Conservation (phyloP, 2,329 filamentous ascomycete species). For the Diaporthe citrichinensis region DNA sequence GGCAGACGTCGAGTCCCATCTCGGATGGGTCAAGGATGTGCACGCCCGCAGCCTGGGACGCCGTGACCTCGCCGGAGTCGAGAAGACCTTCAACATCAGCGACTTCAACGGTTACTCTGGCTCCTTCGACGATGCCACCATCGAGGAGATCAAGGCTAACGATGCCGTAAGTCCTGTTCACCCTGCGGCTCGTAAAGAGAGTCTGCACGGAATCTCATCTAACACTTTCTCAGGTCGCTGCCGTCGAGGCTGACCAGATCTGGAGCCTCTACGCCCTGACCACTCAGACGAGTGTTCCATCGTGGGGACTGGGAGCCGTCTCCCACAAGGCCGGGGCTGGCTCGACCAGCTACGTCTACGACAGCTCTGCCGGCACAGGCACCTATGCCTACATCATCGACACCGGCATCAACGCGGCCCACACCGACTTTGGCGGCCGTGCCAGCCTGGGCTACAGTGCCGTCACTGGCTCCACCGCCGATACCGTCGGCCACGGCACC, state of each 20-base stretch:
- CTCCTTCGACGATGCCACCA: constrained; percentile 35
- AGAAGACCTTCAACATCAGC: constrained; percentile 36
- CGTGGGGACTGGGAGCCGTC: constrained; percentile 49
- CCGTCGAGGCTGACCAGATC: constrained; percentile 36
- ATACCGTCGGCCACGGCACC: constrained; percentile 51
- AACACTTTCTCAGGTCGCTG: constrained; percentile 29
- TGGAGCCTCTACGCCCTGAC: constrained; percentile 34
- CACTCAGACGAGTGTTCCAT: constrained; percentile 33
- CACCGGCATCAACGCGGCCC: constrained; percentile 57
- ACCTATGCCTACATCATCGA: constrained; percentile 61
- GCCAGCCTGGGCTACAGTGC: constrained; percentile 50
- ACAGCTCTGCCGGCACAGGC: constrained; percentile 45
- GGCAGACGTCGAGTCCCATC: constrained; percentile 21
- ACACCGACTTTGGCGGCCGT: constrained; percentile 51
- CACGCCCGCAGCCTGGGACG: constrained; percentile 20
- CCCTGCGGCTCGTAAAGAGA: accelerated
- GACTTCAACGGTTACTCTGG: constrained; percentile 34
- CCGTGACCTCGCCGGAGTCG: constrained; percentile 26
- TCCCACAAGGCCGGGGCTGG: constrained; percentile 44
- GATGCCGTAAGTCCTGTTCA: not conserved
- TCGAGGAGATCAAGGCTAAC: constrained; percentile 34
- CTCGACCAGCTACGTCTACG: constrained; percentile 45
- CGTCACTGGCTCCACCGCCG: constrained; percentile 44
- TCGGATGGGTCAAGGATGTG: constrained; percentile 22
- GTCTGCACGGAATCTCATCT: no score